Evolutionary conservation across 2,329 filamentous ascomycete genomes (phyloP).

Genomic region (Cladosporium sp.): DNA sequence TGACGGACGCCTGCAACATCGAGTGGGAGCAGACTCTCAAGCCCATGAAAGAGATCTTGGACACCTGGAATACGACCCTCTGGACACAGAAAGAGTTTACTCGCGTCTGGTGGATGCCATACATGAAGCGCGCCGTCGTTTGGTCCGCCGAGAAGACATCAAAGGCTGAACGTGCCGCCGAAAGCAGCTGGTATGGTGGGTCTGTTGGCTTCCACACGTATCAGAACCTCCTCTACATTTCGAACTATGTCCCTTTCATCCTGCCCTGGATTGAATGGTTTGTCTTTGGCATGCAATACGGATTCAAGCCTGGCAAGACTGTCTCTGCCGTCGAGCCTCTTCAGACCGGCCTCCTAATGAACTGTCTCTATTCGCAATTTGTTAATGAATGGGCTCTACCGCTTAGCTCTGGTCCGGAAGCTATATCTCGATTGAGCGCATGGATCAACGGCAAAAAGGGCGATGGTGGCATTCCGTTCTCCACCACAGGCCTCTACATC

Average conservation of each 20-base stretch:
- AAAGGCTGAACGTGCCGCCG: slow-evolving; percentile 56
- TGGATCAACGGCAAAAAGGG: slow-evolving; percentile 78
- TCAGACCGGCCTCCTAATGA: slow-evolving; percentile 80
- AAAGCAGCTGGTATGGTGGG: slow-evolving; percentile 74
- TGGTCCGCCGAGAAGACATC: slow-evolving; percentile 83
- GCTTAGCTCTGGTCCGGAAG: slow-evolving; percentile 79
- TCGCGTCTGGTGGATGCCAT: slow-evolving; percentile 96
- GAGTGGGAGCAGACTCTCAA: slow-evolving; percentile 80
- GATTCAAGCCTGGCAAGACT: slow-evolving; percentile 67
- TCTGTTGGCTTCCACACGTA: slow-evolving; percentile 82
- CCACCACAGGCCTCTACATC: slow-evolving; percentile 73
- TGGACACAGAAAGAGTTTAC: slow-evolving; percentile 88
- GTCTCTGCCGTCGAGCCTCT: slow-evolving; percentile 76
- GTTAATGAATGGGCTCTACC: slow-evolving; percentile 98
- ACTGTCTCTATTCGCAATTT: slow-evolving; percentile 96
- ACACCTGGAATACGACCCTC: slow-evolving; percentile 66
- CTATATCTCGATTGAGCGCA: slow-evolving; percentile 72
- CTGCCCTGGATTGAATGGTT: slow-evolving; percentile 92
- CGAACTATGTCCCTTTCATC: slow-evolving; percentile 71
- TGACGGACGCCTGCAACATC: slow-evolving; percentile 76
- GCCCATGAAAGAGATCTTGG: slow-evolving; percentile 63
- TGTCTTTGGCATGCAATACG: slow-evolving; percentile 96
- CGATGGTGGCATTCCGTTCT: slow-evolving; percentile 70
- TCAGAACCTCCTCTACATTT: slow-evolving; percentile 80
- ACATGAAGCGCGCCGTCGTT: slow-evolving; percentile 79